Evolutionary conservation across 2,329 filamentous ascomycete species (phyloP), one percentile per base, ranked within the genome.

Genomic region (Penicillium digitatum): DNA sequence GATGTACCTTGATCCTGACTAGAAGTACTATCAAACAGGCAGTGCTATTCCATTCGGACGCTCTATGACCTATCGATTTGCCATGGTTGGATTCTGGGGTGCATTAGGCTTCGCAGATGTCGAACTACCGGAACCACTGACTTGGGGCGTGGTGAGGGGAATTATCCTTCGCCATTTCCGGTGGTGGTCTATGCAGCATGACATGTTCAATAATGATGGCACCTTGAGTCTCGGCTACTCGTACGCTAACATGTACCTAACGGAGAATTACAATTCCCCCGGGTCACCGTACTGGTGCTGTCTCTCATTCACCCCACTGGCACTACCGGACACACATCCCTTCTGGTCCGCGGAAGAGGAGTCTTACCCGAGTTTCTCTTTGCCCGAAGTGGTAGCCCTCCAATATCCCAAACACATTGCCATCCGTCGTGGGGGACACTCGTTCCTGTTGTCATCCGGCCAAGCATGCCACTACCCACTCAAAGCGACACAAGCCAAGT

Each of bases 1-100:
- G 20, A n/a, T 12, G 10, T 31, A 11, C 9, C 10, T 24, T 26
- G 37, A 3, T 50, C 3, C 32, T 54, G 7, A 51, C 16, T 20
- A 14, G 8, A n/a, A 20, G 10, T 5, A 34, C 32, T 31, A 29
- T 31, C 14, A 26, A 20, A 38, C 45, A 69, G 78, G 85, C 5
- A 80, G 87, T 24, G 81, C 87, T 1, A 88, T 90, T 48, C 88
- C 89, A 0, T 93, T 90, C 62, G 89, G 89, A 3, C 82, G 89
- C 45, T 89, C 86, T 49, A 81, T 92, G 47, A 89, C 87, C 7
- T 93, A 93, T 69, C 83, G 88, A n/a, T 92, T 90, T 70, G 88
- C 87, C 46, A 91, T 91, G 85, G 85, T 87, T n/a, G 87, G 85
- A 0, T 92, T 92, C 74, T 92, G 88, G 88, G 86, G 87, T 12